These are phyloP conservation scores for Suillus variegatus DNA, from an alignment of 768 basidiomycete genomes.

Conservation along the genomic window DNA sequence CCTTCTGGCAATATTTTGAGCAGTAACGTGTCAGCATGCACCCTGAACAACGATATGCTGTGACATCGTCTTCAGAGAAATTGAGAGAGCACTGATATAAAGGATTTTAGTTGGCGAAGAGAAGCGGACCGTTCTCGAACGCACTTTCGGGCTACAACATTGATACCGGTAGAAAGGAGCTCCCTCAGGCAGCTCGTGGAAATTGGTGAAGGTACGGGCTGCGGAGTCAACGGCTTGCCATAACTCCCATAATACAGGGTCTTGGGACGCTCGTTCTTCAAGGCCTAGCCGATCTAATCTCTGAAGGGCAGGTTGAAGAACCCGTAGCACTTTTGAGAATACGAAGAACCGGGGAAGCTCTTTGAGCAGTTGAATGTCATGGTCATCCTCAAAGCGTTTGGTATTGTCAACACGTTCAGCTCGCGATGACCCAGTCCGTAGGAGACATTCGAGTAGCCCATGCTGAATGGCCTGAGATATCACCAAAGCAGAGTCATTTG, in stretches of 20 bases:
- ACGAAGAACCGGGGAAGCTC: slow-evolving; percentile 5
- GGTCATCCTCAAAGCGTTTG: slow-evolving; percentile 9
- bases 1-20: slow-evolving; percentile 1
- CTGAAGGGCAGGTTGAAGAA: slow-evolving; percentile 5
- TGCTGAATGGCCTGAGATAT: slow-evolving; percentile 5
- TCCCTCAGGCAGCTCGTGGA: slow-evolving; percentile 5
- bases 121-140: background rate
- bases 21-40: slow-evolving; percentile 5
- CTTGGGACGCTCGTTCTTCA: slow-evolving; percentile 2
- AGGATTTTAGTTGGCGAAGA: background rate
- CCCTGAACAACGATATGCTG: slow-evolving; percentile 5
- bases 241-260: slow-evolving; percentile 1
- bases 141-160: background rate
- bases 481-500: slow-evolving; percentile 3
- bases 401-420: slow-evolving; percentile 1
- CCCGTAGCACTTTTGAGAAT: slow-evolving; percentile 3
- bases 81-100: background rate
- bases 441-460: slow-evolving; percentile 6
- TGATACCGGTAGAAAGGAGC: slow-evolving; percentile 5
- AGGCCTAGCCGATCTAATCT: slow-evolving; percentile 1
- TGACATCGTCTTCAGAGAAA: background rate
- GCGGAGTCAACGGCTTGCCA: slow-evolving; percentile 4
- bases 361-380: slow-evolving; percentile 9
- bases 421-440: slow-evolving; percentile 7
- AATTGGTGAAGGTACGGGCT: slow-evolving; percentile 3